Evolutionary conservation across 1,284 basidiomycete genomes (phyloP).

Genomic region (Athelia sp.): DNA sequence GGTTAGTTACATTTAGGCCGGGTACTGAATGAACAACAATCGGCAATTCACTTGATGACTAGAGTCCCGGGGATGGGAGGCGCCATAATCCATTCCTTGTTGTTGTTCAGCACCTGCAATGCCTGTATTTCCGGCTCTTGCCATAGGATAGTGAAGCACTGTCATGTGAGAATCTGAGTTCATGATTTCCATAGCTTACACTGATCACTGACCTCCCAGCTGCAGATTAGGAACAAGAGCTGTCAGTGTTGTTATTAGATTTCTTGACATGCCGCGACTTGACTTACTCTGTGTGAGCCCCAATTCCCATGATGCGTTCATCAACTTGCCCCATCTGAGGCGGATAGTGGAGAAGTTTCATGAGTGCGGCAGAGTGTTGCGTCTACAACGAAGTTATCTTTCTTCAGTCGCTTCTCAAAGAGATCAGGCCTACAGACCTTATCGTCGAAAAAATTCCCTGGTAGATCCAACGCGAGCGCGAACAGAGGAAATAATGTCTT

Average conservation of each 20-base stretch:
- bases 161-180: slow-evolving; percentile 21
- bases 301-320: slow-evolving; percentile 72
- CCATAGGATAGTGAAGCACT: slow-evolving; percentile 76
- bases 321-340: slow-evolving; percentile 61
- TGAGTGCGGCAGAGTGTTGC: slow-evolving; percentile 60
- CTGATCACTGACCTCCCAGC: slow-evolving; percentile 46
- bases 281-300: slow-evolving; percentile 72
- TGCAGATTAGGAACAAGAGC: slow-evolving; percentile 17
- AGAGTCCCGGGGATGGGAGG: slow-evolving; percentile 53
- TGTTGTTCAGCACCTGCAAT: slow-evolving; percentile 66
- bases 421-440: slow-evolving; percentile 43
- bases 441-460: slow-evolving; percentile 75
- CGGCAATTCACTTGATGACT: slow-evolving; percentile 72
- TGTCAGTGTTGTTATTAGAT: too few species aligned
- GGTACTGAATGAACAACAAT: slow-evolving; percentile 1
- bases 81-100: slow-evolving; percentile 62
- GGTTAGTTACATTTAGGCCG: too few species aligned
- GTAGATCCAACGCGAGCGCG: slow-evolving; percentile 73
- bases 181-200: not conserved
- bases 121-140: slow-evolving; percentile 59
- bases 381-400: slow-evolving; percentile 33
- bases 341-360: slow-evolving; percentile 76
- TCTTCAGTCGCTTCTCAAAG: not conserved
- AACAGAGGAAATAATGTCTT: slow-evolving; percentile 77
- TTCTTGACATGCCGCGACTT: not conserved